phyloP scores from a whole-genome alignment of 345 rosid species.

The Viola odorata region DNA sequence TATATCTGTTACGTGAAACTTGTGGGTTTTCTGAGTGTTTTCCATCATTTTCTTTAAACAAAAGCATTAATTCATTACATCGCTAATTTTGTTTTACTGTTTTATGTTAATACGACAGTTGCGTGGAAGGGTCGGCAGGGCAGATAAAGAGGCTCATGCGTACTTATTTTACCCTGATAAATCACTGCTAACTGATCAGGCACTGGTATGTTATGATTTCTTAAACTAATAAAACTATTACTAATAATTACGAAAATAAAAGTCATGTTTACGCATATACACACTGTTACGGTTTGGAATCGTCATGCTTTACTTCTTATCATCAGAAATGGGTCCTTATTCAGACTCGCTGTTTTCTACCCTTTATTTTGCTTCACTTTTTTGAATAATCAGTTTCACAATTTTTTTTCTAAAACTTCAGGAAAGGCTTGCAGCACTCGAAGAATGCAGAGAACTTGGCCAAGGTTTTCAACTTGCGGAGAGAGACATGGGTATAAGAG shows the following conservation, averaged over 20 bases:
- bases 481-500: slow-evolving; percentile 97
- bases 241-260: not conserved
- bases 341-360: not conserved
- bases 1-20: not conserved
- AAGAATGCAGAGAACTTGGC: slow-evolving; percentile 89
- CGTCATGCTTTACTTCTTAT: too few species aligned
- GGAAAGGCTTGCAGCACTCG: slow-evolving; percentile 94
- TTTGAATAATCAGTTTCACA: slow-evolving; percentile 5
- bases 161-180: slow-evolving; percentile 89
- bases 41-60: too few species aligned
- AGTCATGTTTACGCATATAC: too few species aligned
- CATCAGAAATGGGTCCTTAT: not conserved
- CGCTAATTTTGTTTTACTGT: not conserved
- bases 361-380: not conserved
- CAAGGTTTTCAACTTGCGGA: slow-evolving; percentile 98
- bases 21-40: not conserved
- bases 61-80: too few species aligned
- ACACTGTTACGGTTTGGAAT: too few species aligned
- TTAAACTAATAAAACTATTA: not conserved
- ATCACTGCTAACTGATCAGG: slow-evolving; percentile 67
- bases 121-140: slow-evolving; percentile 99
- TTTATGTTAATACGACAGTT: slow-evolving; percentile 42
- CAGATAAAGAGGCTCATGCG: slow-evolving; percentile 95
- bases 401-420: slow-evolving; percentile 31
- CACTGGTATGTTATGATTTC: slow-evolving; percentile 43